These are phyloP conservation scores for Quillaja saponaria DNA, from an alignment of 306 rosid species.

Conservation along the genomic window DNA sequence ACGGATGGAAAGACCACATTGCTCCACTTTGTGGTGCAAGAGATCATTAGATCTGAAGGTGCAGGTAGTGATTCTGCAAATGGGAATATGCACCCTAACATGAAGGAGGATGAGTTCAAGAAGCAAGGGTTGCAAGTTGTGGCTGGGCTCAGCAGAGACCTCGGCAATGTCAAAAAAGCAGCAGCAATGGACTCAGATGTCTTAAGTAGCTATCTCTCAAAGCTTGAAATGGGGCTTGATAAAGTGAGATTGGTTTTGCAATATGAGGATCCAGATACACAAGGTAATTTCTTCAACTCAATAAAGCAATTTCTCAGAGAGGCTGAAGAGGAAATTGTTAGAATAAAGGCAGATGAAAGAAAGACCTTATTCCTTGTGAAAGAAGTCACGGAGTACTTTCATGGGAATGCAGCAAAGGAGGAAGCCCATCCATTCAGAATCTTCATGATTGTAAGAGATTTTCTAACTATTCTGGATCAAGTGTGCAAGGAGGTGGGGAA, in stretches of 20 bases:
- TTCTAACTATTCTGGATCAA: conserved; percentile 70
- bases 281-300: conserved; percentile 69
- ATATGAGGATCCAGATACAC: conserved; percentile 63
- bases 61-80: conserved; percentile 54
- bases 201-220: conserved; percentile 77
- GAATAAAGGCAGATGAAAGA: conserved; percentile 70
- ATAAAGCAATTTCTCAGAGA: conserved; percentile 73
- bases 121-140: conserved; percentile 90
- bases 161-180: conserved; percentile 73
- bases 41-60: conserved; percentile 92
- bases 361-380: conserved; percentile 81
- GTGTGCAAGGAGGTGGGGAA: conserved; percentile 97
- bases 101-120: conserved; percentile 68
- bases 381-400: conserved; percentile 88
- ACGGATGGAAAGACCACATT: conserved; percentile 95
- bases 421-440: conserved; percentile 95
- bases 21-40: conserved; percentile 98
- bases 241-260: conserved; percentile 76
- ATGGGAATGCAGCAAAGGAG: conserved; percentile 83
- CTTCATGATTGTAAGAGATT: conserved; percentile 93
- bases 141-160: conserved; percentile 89
- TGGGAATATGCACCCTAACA: conserved; percentile 45
- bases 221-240: conserved; percentile 93
- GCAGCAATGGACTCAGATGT: conserved; percentile 99
- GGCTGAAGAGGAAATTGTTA: conserved; percentile 75